Conservation (phyloP, 441 rosid genomes). For the Breynia disticha region DNA sequence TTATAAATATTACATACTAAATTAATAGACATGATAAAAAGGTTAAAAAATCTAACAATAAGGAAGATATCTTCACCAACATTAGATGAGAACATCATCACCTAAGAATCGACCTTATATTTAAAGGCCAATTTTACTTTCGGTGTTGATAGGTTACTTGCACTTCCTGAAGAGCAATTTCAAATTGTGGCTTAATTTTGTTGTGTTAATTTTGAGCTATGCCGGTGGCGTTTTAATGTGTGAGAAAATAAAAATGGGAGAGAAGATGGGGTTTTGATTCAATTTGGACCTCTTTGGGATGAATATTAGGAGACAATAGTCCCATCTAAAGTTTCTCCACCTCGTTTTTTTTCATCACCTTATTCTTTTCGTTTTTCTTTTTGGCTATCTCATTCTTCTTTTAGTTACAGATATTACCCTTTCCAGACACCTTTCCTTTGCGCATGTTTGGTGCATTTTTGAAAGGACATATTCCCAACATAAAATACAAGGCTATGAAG, state of each 20-base stretch:
- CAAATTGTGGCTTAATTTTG: no score
- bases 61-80: no score
- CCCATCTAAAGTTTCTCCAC: conserved; percentile 33
- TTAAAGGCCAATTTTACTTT: no score
- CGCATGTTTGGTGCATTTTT: conserved; percentile 4
- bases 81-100: no score
- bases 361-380: neutral
- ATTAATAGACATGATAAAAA: no score
- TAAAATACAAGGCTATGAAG: neutral
- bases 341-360: conserved; percentile 5
- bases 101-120: no score
- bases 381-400: conserved; percentile 11
- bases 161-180: no score
- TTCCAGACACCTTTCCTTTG: conserved; percentile 25
- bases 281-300: conserved; percentile 32
- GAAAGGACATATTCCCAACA: neutral
- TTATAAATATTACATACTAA: no score
- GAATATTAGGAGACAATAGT: conserved; percentile 43
- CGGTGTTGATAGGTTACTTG: no score
- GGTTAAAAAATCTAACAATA: no score
- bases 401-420: conserved; percentile 18
- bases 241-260: conserved; percentile 1
- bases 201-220: neutral
- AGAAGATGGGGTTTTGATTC: conserved; percentile 16
- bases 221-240: neutral